Base-by-base conservation (phyloP, 306 rosid genomes). In the Lathyrus sativus region DNA sequence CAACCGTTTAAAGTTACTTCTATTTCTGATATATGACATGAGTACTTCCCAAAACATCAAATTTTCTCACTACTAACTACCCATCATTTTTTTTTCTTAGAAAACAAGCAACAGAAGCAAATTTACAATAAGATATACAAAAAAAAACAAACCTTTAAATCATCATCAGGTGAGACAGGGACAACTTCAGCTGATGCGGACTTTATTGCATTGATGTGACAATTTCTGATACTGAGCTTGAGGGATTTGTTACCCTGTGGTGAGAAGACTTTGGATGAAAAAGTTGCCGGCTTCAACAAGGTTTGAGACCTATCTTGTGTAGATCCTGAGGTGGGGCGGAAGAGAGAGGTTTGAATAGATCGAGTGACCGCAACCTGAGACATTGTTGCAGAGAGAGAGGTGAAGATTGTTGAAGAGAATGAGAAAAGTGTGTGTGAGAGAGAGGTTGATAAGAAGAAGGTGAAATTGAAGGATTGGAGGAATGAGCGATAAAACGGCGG, bases 91-190 rank as follows among this genome's bases (percentile, higher is more conserved):
- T n/a, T 18, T 51, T 62, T 5, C 68, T 64, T 62, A 49, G 19
- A 17, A 29, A 65, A 43, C 57, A 43, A 65, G 57, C n/a, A 71
- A 46, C 5, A 37, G 12, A 46, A 1, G 7, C 5, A 11, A 41
- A 76, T 39, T 9, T 33, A 49, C 9, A 62, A 61, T 13, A 56
- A 5, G 14, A 39, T 1, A 37, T 9, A 33, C 3, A n/a, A 66
- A 50, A 68, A 50, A 5, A 69, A 31, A 74, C 79, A 13, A 71
- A 92, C 99, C 96, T 82, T 84, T 3, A 84, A 72, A 14, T 73
- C 74, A 73, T 86, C 97, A 60, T 82, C 88, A n/a, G 96, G 90
- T 11, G 97, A 80, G 0, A 93, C 90, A 13, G 99, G 95, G 33
- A 87, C 73, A 41, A 88, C 85, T 73, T 86, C 86, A 17, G 81